Base-by-base conservation (phyloP, 2,329 filamentous ascomycete species). In the Rutstroemia sp. region DNA sequence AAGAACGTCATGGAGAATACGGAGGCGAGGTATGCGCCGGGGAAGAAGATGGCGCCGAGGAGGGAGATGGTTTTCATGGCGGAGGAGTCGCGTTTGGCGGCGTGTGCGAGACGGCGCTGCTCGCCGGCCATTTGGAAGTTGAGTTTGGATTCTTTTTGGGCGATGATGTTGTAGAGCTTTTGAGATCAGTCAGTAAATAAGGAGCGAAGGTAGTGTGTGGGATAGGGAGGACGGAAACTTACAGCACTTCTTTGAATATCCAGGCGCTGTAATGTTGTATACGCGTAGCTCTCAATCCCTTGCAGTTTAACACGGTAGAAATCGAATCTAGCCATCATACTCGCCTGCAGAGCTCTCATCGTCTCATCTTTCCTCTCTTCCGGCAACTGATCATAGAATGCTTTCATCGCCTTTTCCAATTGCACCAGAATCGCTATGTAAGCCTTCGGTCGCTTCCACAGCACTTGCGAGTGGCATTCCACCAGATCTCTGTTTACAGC, bases 1-100 rank as follows among this genome's bases (percentile, higher is more conserved):
- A 86, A 86, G 67, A 86, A 86, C 0, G 80, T 81, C 81, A 84
- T 86, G 72, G 77, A 79, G 63, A 86, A 86, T 23, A 86, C 73
- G 0, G 82, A 85, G 8, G 82, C 77, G 17, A 86, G 74, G 61
- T 79, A 83, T 0, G 81, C 84, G 2, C 81, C 82, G 0, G 82
- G 82, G 5, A 86, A 72, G 63, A 86, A 86, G 42, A 86, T 72
- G 42, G 81, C 81, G 27, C 82, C 83, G 55, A 86, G 77, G 0
- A 86, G 74, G 0, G 82, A 84, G 41, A 86, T 73, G 0, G 81
- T 82, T 72, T 85, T 86, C 81, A 84, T 84, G 56, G 81, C 80
- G 4, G 79, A 68, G 1, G 72, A 71, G 41, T 76, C 74, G 0
- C 70, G 65, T 59, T 71, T 74, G 1, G 68, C 65, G 14, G 75